Evolutionary conservation across 192 early-diverging fungal genomes (phyloP), one percentile per base, ranked within the genome.

Genomic region (Entomortierella lignicola): DNA sequence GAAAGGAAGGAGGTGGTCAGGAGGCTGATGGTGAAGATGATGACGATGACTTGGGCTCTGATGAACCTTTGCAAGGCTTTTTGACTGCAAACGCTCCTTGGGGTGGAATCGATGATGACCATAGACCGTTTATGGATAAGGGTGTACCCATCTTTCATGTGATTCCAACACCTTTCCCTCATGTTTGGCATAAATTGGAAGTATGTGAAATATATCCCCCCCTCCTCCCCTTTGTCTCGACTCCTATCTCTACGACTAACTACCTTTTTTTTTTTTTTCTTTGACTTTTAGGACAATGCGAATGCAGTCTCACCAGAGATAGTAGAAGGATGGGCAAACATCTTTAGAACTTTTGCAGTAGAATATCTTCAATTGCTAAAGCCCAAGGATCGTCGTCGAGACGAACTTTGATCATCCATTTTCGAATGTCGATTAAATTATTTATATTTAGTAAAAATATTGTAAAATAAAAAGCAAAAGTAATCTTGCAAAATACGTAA

Each of bases 91-190:
- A 59, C 37, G 11, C 72, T 4, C 55, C 59, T 0, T 71, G 67
- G 39, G 80, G 72, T 13, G 58, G 77, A 7, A 81, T 97, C 27
- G 87, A 91, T 26, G 97, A 99, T 69, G 97, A 99, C 73, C 96
- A 99, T 73, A 41, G 88, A 4, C 97, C 97, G 18, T 99, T 99
- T 84, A 37, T 94, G 37, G 30, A 86, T 21, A 84, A 89, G 23
- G 91, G 95, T 12, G 92, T 97, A 0, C 92, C 94, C 2, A 88
- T 96, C 50, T 84, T 97, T 21, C 97, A 99, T 72, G 60, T 95
- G 30, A 99, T 99, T 57, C 88, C 96, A 7, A 63, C 72, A 21
- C 93, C 92, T 18, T 99, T 99, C 80, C 96, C 97, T 18, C 52
- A 51, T 23, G 92, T 91, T 1, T 99, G 97, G 97, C 97, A 99